Conservation (phyloP, 1,284 basidiomycete species). For the Ganoderma sinense region DNA sequence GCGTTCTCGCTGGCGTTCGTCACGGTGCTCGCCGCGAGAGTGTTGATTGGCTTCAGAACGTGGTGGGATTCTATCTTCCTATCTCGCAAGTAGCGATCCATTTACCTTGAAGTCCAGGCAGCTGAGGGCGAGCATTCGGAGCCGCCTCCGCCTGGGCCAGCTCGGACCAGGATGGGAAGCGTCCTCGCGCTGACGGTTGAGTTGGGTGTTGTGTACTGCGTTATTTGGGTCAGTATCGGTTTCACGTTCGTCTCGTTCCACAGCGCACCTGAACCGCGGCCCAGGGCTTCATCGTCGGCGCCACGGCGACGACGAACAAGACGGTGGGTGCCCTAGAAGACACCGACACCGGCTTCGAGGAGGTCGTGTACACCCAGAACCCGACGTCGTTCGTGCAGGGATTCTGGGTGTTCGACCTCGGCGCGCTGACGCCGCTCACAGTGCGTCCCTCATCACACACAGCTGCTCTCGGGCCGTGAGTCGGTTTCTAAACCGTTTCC, state of each 20-base stretch:
- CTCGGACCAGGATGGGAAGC: not conserved
- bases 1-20: not conserved
- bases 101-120: not conserved
- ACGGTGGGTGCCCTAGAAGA: not conserved
- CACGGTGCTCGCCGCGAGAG: not conserved
- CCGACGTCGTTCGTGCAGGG: not conserved
- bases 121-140: not conserved
- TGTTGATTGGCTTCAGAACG: not conserved
- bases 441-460: not conserved
- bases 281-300: not conserved
- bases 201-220: not conserved
- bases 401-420: conserved; percentile 2
- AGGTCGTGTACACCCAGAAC: conserved; percentile 2
- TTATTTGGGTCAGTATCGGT: not conserved
- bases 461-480: not conserved
- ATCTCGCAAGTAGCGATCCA: not conserved
- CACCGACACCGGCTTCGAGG: not conserved
- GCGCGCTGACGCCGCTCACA: not conserved
- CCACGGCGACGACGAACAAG: not conserved
- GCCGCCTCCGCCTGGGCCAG: not conserved
- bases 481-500: not conserved
- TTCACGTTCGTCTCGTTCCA: no score
- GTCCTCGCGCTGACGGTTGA: not conserved
- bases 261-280: not conserved
- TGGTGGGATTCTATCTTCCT: not conserved